Percentiles rank a stretch among this genome's conserved stretches.
These are phyloP conservation scores for Sphagnum fallax DNA, from an alignment of 228 moss, liverwort and hornwort species.

Conservation along the genomic window DNA sequence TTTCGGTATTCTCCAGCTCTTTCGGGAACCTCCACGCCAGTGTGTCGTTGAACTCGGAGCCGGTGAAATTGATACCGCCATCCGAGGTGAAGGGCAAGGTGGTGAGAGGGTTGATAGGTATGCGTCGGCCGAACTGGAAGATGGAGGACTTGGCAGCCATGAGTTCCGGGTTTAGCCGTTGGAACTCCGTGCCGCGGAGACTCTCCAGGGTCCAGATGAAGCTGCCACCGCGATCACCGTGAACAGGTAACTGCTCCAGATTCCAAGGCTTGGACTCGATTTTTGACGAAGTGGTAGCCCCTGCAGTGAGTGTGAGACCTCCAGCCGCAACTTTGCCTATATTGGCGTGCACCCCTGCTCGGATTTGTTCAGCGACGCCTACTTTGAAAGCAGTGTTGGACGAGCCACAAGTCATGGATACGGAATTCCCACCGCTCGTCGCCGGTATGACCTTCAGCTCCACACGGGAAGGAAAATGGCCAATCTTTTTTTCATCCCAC, in stretches of 20 bases:
- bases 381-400: slow-evolving; percentile 8
- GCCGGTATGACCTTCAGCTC: slow-evolving; percentile 2
- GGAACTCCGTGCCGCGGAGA: slow-evolving; percentile 12
- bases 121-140: slow-evolving; percentile 14
- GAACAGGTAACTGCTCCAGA: slow-evolving; percentile 20
- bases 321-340: background rate
- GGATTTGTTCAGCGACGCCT: slow-evolving; percentile 3
- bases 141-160: slow-evolving; percentile 8
- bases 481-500: slow-evolving; percentile 19
- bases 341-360: background rate
- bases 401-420: slow-evolving; percentile 19
- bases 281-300: background rate
- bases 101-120: slow-evolving; percentile 15
- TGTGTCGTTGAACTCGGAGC: slow-evolving; percentile 5
- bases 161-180: slow-evolving; percentile 10
- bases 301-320: background rate
- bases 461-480: slow-evolving; percentile 16
- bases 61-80: slow-evolving; percentile 22
- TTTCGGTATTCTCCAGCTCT: background rate
- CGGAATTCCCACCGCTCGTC: slow-evolving; percentile 6
- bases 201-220: slow-evolving; percentile 22
- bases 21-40: slow-evolving; percentile 21
- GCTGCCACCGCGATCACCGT: slow-evolving; percentile 9
- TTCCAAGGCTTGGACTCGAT: slow-evolving; percentile 21
- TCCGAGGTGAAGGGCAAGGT: slow-evolving; percentile 24